A percentile compares a stretch with the other conserved stretches of the same genome.
Conservation (phyloP, 768 basidiomycete species). For the Suillus luteus region DNA sequence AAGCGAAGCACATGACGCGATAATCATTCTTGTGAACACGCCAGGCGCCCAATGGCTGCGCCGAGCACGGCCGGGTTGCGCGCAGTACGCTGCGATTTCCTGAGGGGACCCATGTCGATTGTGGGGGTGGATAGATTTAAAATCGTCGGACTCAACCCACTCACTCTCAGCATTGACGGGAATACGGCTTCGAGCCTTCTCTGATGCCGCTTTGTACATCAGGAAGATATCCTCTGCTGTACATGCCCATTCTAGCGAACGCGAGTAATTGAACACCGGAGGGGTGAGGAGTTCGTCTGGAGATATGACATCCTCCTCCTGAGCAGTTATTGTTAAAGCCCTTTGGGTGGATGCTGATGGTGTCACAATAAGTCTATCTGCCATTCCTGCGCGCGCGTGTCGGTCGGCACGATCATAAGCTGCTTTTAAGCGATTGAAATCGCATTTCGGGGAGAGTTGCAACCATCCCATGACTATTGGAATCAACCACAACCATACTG, state of each 20-base stretch:
- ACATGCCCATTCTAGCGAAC: conserved; percentile 5
- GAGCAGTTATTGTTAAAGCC: neutral
- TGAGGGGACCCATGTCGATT: conserved; percentile 14
- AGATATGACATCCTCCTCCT: conserved; percentile 3
- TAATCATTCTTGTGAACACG: conserved; percentile 19
- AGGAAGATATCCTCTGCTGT: conserved; percentile 1
- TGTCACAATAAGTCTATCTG: neutral
- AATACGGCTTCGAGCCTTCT: neutral
- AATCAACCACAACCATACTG: conserved; percentile 41
- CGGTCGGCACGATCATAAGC: conserved; percentile 32
- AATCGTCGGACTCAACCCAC: neutral
- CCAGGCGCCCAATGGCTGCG: conserved; percentile 21
- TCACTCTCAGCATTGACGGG: neutral
- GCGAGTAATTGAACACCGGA: conserved; percentile 11
- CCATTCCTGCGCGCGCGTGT: conserved; percentile 22
- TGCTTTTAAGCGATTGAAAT: conserved; percentile 29
- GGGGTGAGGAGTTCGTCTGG: conserved; percentile 8
- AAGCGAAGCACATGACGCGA: conserved; percentile 21
- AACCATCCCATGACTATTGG: conserved; percentile 38
- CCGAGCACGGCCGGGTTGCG: neutral
- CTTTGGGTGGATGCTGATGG: neutral
- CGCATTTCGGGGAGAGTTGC: conserved; percentile 12
- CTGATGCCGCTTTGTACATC: neutral
- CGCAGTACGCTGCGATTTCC: conserved; percentile 20
- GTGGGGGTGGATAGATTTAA: conserved; percentile 4